A percentile compares a stretch with the other conserved stretches of the same genome.
Conservation (phyloP, 805 yeast species). For the Kazachstania kunashirensis region DNA sequence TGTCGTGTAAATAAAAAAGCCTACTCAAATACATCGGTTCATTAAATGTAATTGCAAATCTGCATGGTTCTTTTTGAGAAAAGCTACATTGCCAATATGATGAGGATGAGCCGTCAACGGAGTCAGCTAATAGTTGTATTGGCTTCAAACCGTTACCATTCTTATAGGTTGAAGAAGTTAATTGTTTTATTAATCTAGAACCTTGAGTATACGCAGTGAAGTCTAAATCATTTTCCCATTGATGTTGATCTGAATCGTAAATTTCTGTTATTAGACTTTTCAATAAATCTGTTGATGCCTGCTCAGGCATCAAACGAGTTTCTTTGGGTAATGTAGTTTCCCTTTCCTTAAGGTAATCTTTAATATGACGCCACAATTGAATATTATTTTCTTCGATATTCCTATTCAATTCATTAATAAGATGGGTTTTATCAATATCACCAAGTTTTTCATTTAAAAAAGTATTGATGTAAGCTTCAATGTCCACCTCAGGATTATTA, state of each 20-base stretch:
- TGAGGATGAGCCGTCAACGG: conserved; percentile 14
- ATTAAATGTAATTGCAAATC: conserved; percentile 31
- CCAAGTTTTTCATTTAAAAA: conserved; percentile 25
- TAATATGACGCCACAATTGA: conserved; percentile 23
- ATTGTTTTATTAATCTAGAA: conserved; percentile 30
- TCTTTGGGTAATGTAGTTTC: neutral
- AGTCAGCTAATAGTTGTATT: conserved; percentile 19
- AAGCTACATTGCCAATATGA: conserved; percentile 28
- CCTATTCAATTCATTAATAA: conserved; percentile 21
- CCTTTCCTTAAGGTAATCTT: conserved; percentile 7
- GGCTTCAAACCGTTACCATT: conserved; percentile 23
- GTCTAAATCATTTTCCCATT: conserved; percentile 30
- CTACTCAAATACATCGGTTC: conserved; percentile 33
- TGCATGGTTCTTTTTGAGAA: conserved; percentile 19
- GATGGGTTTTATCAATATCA: conserved; percentile 22
- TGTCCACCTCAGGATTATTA: conserved; percentile 15
- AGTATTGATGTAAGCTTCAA: conserved; percentile 26
- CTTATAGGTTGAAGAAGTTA: conserved; percentile 29
- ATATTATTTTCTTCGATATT: conserved; percentile 20
- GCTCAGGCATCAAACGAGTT: conserved; percentile 6
- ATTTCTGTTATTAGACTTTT: conserved; percentile 23
- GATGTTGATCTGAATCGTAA: conserved; percentile 27
- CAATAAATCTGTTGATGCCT: conserved; percentile 21
- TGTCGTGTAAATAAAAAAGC: conserved; percentile 30
- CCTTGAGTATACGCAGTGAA: conserved; percentile 31